Base-by-base conservation (phyloP, 768 basidiomycete species). In the Candolleomyces eurysporus region DNA sequence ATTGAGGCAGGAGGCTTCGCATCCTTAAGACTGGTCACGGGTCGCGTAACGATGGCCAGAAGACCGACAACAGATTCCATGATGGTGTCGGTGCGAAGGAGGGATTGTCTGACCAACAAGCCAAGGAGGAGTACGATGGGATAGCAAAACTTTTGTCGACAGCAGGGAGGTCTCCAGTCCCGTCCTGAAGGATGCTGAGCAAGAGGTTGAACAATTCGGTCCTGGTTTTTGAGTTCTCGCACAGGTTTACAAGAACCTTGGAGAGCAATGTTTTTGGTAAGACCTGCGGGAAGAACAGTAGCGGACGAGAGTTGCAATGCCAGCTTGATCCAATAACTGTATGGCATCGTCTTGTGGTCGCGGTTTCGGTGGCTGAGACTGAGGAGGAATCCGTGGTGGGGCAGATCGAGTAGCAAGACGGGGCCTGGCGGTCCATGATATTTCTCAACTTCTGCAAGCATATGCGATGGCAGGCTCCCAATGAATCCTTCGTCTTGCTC, bases 211-310 rank as follows among this genome's bases (percentile, higher is more conserved):
- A 92, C 26, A 98, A 79, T 66, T 99, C 97, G 5, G 86, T 87
- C 19, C 97, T 84, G 0, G 96, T 95, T 69, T 90, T 92, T 3
- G 86, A 78, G 71, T 99, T 99, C 76, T 98, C 96, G 76, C 95
- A 98, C 9, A 99, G 81, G 71, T 98, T 96, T 64, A 94, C 89
- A 40, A 99, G 86, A 1, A 97, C 89, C 69, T 90, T 91, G 73
- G 93, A 92, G 13, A 99, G 81, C 22, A 91, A 75, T 52, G 84
- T 89, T 76, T 94, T 95, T 75, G 87, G 87, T 61, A 93, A 79
- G 21, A 94, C 89, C 65, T 97, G 93, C 5, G 97, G 97, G 82
- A 94, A 97, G 82, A 99, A 99, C 21, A 99, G 83, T 8, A 98
- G 56, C 96, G 88, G 46, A 98, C 87, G n/a, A 99, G 86, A 26